phyloP scores from a whole-genome alignment of 441 rosid genomes.

The Populus hybrid region DNA sequence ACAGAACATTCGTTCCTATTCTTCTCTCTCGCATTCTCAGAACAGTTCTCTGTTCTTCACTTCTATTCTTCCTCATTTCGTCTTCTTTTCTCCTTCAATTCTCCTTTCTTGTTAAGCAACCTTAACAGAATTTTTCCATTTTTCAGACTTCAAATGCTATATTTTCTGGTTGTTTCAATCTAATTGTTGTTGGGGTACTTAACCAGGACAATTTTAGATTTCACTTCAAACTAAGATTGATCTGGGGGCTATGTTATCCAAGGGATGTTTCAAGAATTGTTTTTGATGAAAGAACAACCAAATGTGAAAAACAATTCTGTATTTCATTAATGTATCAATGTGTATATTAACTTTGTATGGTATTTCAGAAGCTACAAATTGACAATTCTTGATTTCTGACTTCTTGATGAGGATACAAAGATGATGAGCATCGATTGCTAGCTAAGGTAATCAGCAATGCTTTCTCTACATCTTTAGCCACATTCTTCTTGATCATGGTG shows the following conservation, averaged over 20 bases:
- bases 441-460: slow-evolving; percentile 10
- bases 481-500: slow-evolving; percentile 6
- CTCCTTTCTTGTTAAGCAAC: too few species aligned
- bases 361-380: not conserved
- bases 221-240: not conserved
- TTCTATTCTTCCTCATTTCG: too few species aligned
- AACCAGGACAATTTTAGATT: not conserved
- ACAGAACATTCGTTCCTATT: too few species aligned
- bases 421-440: not conserved
- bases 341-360: not conserved
- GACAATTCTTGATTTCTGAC: not conserved
- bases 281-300: not conserved
- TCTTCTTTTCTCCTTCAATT: too few species aligned
- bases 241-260: not conserved
- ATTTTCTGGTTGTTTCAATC: not conserved
- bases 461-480: slow-evolving; percentile 13
- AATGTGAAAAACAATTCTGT: not conserved
- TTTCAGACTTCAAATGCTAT: not conserved
- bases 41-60: too few species aligned
- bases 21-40: too few species aligned
- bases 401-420: not conserved
- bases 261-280: not conserved
- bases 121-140: not conserved
- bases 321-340: not conserved
- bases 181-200: not conserved